Evolutionary conservation across 2,329 filamentous ascomycete genomes (phyloP), one percentile per base, ranked within the genome.

Genomic region (Remersonia thermophila): DNA sequence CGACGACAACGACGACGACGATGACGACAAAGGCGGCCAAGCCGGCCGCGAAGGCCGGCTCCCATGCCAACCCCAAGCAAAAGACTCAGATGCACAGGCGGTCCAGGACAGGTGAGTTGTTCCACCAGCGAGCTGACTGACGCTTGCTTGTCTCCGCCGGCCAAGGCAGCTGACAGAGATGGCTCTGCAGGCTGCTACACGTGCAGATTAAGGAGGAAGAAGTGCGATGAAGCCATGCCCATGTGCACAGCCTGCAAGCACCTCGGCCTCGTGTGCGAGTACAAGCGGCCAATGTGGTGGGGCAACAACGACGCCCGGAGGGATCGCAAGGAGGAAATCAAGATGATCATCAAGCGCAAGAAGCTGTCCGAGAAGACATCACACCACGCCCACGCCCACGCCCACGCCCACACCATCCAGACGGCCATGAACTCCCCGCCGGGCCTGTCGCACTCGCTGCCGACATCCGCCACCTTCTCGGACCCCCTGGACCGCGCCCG

Each of bases 261-360:
- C 54, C 78, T 98, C 38, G 82, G 83, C 36, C 71, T 98, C 39
- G 70, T 72, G 52, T 98, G 91, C 66, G 86, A 96, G 67, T 98
- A 96, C 67, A 94, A 93, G 70, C 71, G 87, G 55, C 91, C 91
- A 27, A 76, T 83, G 63, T 98, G 91, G 91, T 98, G 91, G 91
- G 83, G 80, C 62, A 95, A 91, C 68, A 82, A 83, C 54, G 86
- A 94, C 45, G 77, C 82, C 54, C 73, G 91, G 49, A 76, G 80
- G 51, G 66, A 78, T 38, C 85, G 95, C 58, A 98, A 96, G 65
- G 91, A 96, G 56, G 67, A 80, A 49, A 93, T 98, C 70, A 98
- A 98, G 71, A 80, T 82, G 61, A 84, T 89, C 60, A 96, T 98
- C 69, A 95, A 94, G 75, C 77, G 80, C 56, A 96, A 91, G 56